Percentiles rank a stretch among this genome's conserved stretches.
These are phyloP conservation scores for Trichoderma sp. DNA, from an alignment of 2,329 filamentous ascomycete species.

Conservation along the genomic window DNA sequence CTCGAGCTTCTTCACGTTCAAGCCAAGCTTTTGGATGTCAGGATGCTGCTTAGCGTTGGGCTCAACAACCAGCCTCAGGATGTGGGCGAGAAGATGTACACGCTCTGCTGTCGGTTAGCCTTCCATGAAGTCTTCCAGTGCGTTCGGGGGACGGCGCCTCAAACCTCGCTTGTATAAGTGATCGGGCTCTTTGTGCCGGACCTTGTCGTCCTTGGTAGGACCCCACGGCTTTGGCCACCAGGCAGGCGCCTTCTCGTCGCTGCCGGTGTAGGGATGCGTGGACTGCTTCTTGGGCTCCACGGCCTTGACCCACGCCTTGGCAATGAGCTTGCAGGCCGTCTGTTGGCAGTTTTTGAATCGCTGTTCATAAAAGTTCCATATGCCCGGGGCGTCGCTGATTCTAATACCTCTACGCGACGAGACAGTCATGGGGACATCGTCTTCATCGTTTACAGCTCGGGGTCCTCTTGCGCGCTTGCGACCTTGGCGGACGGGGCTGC, in stretches of 20 bases:
- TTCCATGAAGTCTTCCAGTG: neutral
- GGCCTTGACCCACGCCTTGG: slow-evolving; percentile 72
- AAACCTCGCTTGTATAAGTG: slow-evolving; percentile 66
- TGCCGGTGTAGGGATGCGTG: slow-evolving; percentile 67
- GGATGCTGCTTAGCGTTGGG: slow-evolving; percentile 48
- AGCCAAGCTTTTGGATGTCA: slow-evolving; percentile 50
- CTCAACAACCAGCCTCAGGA: slow-evolving; percentile 55
- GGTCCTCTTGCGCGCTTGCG: slow-evolving; percentile 35
- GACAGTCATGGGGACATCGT: slow-evolving; percentile 39
- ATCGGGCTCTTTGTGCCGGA: slow-evolving; percentile 70
- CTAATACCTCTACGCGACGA: slow-evolving; percentile 44
- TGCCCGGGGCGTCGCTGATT: slow-evolving; percentile 51
- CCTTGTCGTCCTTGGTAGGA: slow-evolving; percentile 47
- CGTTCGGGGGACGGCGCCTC: slow-evolving; percentile 18
- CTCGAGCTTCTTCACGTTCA: slow-evolving; percentile 56
- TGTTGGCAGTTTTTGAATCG: slow-evolving; percentile 67
- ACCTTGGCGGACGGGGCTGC: slow-evolving; percentile 29
- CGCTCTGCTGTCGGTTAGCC: slow-evolving; percentile 44
- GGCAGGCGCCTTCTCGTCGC: slow-evolving; percentile 57
- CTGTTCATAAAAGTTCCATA: slow-evolving; percentile 59
- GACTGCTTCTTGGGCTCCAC: slow-evolving; percentile 77
- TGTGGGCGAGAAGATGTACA: slow-evolving; percentile 56
- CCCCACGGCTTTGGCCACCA: slow-evolving; percentile 65
- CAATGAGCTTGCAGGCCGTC: slow-evolving; percentile 66
- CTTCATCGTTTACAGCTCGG: slow-evolving; percentile 40